A percentile compares a stretch with the other conserved stretches of the same genome.
These are phyloP conservation scores for Leptodontidium sp. DNA, from an alignment of 2,329 filamentous ascomycete species.

Conservation along the genomic window DNA sequence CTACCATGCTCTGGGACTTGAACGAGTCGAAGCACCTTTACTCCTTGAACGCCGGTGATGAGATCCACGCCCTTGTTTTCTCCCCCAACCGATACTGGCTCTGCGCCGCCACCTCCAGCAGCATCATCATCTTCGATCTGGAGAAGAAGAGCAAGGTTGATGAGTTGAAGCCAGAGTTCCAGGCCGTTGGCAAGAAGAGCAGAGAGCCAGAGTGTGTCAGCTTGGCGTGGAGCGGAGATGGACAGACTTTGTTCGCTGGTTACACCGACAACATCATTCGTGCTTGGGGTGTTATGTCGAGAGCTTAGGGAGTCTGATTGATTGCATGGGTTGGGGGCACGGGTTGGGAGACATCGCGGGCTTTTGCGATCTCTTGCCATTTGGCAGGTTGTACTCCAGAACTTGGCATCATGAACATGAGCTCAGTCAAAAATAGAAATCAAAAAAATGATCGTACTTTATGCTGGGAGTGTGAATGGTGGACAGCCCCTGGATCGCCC, in stretches of 20 bases:
- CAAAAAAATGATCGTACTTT: constrained; percentile 26
- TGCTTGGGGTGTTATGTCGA: constrained; percentile 97
- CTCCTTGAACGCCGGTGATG: constrained; percentile 98
- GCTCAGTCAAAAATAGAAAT: constrained; percentile 45
- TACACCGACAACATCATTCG: constrained; percentile 99
- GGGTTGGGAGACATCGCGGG: constrained; percentile 45
- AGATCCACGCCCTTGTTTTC: constrained; percentile 99
- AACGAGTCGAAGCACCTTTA: constrained; percentile 99
- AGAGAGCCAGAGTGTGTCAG: constrained; percentile 97
- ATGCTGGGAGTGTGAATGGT: constrained; percentile 13
- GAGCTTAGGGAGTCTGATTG: constrained; percentile 67
- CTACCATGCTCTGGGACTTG: constrained; percentile 99
- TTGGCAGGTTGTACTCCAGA: constrained; percentile 47
- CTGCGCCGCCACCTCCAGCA: constrained; percentile 94
- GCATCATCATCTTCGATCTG: constrained; percentile 99
- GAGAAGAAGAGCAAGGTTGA: constrained; percentile 99
- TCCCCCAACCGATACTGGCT: constrained; percentile 99
- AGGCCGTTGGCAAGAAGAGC: constrained; percentile 97
- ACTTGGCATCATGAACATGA: constrained; percentile 43
- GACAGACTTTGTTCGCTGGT: constrained; percentile 98
- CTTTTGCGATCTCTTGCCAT: constrained; percentile 44
- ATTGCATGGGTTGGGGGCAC: constrained; percentile 38
- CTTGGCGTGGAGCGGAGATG: constrained; percentile 97
- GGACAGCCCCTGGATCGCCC: not conserved
- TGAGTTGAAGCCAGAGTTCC: constrained; percentile 98